phyloP scores from a whole-genome alignment of 2,329 filamentous ascomycete species.

The Colletotrichum neosansevieriae region DNA sequence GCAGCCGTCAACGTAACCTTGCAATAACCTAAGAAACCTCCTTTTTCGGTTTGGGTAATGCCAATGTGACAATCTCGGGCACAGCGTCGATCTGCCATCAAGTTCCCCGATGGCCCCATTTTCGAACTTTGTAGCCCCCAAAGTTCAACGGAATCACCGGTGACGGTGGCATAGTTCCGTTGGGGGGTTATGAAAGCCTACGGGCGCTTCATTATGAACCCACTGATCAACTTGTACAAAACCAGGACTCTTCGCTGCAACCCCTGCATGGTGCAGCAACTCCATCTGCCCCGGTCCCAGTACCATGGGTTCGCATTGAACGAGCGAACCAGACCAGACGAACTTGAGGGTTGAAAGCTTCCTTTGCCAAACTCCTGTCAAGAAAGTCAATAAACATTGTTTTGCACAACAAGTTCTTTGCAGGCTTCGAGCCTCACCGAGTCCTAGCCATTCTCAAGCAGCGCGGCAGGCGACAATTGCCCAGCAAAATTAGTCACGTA shows the following conservation, averaged over 20 bases:
- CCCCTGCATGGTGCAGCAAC: conserved; percentile 19
- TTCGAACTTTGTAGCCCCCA: conserved; percentile 1
- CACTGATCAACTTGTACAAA: neutral
- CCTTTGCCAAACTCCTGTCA: too few species aligned
- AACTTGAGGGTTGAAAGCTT: neutral
- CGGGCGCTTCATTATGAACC: neutral
- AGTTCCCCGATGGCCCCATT: conserved; percentile 24
- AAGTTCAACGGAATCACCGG: conserved; percentile 14
- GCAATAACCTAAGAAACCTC: conserved; percentile 15
- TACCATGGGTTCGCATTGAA: conserved; percentile 13
- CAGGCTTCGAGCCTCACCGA: too few species aligned
- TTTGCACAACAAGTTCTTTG: too few species aligned
- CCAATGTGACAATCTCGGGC: conserved; percentile 16
- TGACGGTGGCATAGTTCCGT: neutral
- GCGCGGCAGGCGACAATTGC: neutral
- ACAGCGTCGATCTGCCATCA: conserved; percentile 22
- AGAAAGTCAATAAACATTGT: too few species aligned
- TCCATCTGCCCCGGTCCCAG: neutral
- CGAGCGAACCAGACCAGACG: neutral
- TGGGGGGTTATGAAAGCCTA: neutral
- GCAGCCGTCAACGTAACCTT: conserved; percentile 13
- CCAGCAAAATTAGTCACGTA: neutral
- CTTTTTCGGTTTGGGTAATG: conserved; percentile 6
- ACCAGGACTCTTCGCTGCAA: neutral
- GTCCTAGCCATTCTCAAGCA: neutral